These are phyloP conservation scores for Crithidia brevicula DNA, from an alignment of 208 protist species.

Conservation along the genomic window DNA sequence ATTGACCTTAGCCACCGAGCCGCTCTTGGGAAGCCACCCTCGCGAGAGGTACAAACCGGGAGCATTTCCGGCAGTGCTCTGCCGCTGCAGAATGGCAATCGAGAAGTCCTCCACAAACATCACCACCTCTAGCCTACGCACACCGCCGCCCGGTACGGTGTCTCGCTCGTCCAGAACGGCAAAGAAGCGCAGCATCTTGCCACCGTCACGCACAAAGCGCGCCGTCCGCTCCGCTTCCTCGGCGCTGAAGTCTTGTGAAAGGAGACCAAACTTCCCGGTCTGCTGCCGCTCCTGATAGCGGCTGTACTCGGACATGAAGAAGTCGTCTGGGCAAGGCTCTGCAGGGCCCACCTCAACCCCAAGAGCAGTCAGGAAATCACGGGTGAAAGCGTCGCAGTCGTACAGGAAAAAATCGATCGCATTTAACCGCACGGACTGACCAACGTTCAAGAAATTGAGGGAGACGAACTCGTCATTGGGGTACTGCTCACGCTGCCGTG, in stretches of 20 bases:
- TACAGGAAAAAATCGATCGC: slow-evolving; percentile 92
- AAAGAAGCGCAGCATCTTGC: slow-evolving; percentile 96
- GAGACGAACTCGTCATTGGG: slow-evolving; percentile 87
- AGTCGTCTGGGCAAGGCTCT: slow-evolving; percentile 62
- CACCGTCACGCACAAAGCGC: slow-evolving; percentile 93
- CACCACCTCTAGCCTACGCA: slow-evolving; percentile 92
- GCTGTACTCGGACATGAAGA: slow-evolving; percentile 72
- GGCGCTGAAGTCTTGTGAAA: slow-evolving; percentile 58
- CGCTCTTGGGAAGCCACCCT: slow-evolving; percentile 78
- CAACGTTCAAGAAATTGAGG: slow-evolving; percentile 93
- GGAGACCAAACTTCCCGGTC: slow-evolving; percentile 61
- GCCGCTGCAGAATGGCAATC: slow-evolving; percentile 94
- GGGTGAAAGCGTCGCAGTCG: slow-evolving; percentile 94
- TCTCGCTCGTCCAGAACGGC: slow-evolving; percentile 80
- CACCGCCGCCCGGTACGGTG: slow-evolving; percentile 56
- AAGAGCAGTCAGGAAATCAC: slow-evolving; percentile 85
- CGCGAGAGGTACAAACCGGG: slow-evolving; percentile 90
- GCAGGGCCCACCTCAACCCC: slow-evolving; percentile 69
- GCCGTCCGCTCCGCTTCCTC: slow-evolving; percentile 78
- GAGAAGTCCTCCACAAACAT: slow-evolving; percentile 96
- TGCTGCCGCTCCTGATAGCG: slow-evolving; percentile 53
- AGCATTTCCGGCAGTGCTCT: slow-evolving; percentile 87
- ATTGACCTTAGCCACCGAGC: slow-evolving; percentile 71
- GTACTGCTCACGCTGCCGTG: slow-evolving; percentile 78
- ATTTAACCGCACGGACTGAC: slow-evolving; percentile 91